Evolutionary conservation across 2,329 filamentous ascomycete genomes (phyloP), one percentile per base, ranked within the genome.

Genomic region (Cladophialophora yegresii): DNA sequence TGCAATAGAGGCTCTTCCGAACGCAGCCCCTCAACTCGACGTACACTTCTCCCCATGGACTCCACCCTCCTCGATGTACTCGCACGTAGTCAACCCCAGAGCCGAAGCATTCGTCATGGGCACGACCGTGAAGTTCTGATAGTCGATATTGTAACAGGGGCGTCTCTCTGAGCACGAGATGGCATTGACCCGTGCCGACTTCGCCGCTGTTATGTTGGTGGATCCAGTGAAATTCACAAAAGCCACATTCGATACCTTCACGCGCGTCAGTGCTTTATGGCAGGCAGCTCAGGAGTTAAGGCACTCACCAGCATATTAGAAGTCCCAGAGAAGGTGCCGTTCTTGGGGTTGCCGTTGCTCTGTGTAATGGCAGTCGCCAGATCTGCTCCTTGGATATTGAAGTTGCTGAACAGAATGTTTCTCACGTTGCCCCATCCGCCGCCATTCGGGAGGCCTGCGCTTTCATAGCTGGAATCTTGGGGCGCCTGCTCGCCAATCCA

Each of bases 391-490:
- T 79, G 67, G 13, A 85, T 69, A 12, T 77, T 66, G 68, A 85
- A 84, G 65, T 85, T 84, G 20, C 77, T 75, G 65, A 85, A 83
- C 1, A 79, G 70, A 7, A 85, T 73, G 67, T 85, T 83, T 13
- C 75, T 73, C 3, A 85, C 78, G 3, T 72, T 75, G n/a, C 84
- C 84, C 80, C 83, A 84, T 20, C 83, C 83, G 13, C 79, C 82
- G 10, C 83, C 83, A 4, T 81, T 76, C 3, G 83, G 82, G 40
- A 78, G 72, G 22, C 76, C 78, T 7, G 74, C 81, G 59, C 75
- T 80, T 69, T 86, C 83, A 68, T 85, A 85, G 6, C 70, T 72
- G 20, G 72, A 71, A n/a, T n/a, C n/a, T 67, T 84, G 80, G 0
- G 77, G 76, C 0, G 81, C 77, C 2, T 79, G 76, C 0, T 74